Conservation (phyloP, 306 rosid genomes). For the Prosopis cineraria region DNA sequence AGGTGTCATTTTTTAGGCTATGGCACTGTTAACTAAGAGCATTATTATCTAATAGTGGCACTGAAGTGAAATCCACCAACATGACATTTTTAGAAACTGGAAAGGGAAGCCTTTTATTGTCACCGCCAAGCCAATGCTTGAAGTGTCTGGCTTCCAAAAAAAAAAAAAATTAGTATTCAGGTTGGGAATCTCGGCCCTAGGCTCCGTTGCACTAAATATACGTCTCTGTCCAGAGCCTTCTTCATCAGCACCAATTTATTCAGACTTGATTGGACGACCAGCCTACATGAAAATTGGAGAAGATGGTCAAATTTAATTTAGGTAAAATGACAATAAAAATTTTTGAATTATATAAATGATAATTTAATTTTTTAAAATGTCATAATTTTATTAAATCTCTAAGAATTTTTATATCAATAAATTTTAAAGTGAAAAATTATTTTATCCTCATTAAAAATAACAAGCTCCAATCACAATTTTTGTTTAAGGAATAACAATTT, state of each 20-base stretch:
- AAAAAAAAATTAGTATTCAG: too few relatives aligned
- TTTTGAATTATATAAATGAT: too few relatives aligned
- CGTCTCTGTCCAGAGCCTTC: slow-evolving; percentile 79
- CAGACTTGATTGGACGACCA: slow-evolving; percentile 42
- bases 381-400: too few relatives aligned
- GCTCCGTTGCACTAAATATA: slow-evolving; percentile 88
- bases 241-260: slow-evolving; percentile 40
- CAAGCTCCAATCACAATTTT: too few relatives aligned
- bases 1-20: slow-evolving; percentile 1
- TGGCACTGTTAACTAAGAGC: slow-evolving; percentile 9
- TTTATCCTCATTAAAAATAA: too few relatives aligned
- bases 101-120: neutral
- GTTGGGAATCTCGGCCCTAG: slow-evolving; percentile 81
- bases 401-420: too few relatives aligned
- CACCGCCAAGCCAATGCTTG: too few relatives aligned
- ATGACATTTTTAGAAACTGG: slow-evolving; percentile 2
- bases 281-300: slow-evolving; percentile 48
- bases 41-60: slow-evolving; percentile 15
- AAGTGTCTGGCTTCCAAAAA: too few relatives aligned
- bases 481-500: too few relatives aligned
- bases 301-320: slow-evolving; percentile 11
- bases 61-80: slow-evolving; percentile 28
- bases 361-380: too few relatives aligned
- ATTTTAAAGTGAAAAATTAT: too few relatives aligned
- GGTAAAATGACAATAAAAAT: too few relatives aligned